phyloP scores from a whole-genome alignment of 2,329 filamentous ascomycete genomes.

The Teratosphaeria destructans region DNA sequence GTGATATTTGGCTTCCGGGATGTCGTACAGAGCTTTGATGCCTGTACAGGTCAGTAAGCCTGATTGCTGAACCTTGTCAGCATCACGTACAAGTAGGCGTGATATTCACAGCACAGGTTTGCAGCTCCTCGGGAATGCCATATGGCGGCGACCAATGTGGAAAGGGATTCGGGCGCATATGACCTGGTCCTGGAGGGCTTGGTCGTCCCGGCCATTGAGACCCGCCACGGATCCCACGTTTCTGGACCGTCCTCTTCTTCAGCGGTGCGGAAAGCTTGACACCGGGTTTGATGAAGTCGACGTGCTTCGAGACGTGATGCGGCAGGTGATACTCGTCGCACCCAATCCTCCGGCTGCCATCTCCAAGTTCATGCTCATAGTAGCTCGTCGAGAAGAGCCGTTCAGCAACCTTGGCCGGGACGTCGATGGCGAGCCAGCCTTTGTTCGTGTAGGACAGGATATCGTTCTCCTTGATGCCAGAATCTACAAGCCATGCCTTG shows the following conservation, averaged over 20 bases:
- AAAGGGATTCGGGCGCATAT: neutral
- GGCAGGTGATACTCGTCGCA: conserved; percentile 31
- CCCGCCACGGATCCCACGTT: neutral
- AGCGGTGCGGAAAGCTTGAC: conserved; percentile 33
- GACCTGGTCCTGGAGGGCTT: neutral
- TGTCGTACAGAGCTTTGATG: conserved; percentile 33
- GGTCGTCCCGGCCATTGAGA: neutral
- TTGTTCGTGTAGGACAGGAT: conserved; percentile 24
- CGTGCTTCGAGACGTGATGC: conserved; percentile 34
- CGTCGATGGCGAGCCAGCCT: conserved; percentile 32
- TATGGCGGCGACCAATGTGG: neutral
- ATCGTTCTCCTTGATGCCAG: conserved; percentile 17
- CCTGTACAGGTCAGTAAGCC: neutral
- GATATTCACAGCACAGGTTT: conserved; percentile 17
- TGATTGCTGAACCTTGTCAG: neutral
- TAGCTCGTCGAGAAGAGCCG: conserved; percentile 30
- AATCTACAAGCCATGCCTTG: conserved; percentile 27
- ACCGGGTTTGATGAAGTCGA: conserved; percentile 48
- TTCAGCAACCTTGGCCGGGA: conserved; percentile 27
- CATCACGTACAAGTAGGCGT: conserved; percentile 27
- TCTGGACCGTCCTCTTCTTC: conserved; percentile 9
- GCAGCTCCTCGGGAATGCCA: conserved; percentile 9
- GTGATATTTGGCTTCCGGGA: conserved; percentile 20
- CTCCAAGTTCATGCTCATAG: conserved; percentile 27
- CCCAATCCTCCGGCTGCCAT: conserved; percentile 24